phyloP scores from a whole-genome alignment of 2,329 filamentous ascomycete genomes.

The Microsporum canis region DNA sequence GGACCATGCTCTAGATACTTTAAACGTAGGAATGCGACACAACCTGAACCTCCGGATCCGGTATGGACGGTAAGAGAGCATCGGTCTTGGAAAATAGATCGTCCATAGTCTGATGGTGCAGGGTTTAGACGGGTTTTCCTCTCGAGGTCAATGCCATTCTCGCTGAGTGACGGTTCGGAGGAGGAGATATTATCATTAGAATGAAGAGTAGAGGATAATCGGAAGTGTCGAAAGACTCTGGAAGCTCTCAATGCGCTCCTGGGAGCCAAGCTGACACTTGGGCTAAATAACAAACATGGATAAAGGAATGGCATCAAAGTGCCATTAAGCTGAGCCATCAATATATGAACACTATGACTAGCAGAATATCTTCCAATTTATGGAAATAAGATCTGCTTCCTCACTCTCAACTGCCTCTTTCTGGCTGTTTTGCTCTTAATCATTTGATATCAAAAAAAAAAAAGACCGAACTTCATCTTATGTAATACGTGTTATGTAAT shows the following conservation, averaged over 20 bases:
- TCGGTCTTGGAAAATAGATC: slow-evolving; percentile 76
- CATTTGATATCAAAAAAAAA: not conserved
- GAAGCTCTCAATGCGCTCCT: slow-evolving; percentile 9
- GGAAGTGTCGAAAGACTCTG: slow-evolving; percentile 12
- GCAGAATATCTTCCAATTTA: not conserved
- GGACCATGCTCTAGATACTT: slow-evolving; percentile 82
- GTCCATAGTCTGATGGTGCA: slow-evolving; percentile 68
- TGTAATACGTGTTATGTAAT: not conserved
- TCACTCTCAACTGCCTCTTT: not conserved
- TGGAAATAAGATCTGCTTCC: not conserved
- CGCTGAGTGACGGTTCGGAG: slow-evolving; percentile 1
- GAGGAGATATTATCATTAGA: not conserved
- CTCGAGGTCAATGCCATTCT: not conserved
- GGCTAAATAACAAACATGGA: slow-evolving; percentile 18
- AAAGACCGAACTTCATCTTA: not conserved
- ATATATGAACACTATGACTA: not conserved
- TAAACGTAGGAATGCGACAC: slow-evolving; percentile 86
- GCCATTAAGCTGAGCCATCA: slow-evolving; percentile 12
- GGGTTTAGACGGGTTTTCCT: slow-evolving; percentile 59
- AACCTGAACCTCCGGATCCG: slow-evolving; percentile 77
- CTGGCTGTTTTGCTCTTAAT: not conserved
- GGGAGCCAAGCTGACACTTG: slow-evolving; percentile 5
- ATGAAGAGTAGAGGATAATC: not conserved
- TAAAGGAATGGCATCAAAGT: slow-evolving; percentile 28
- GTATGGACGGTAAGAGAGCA: slow-evolving; percentile 66